Base-by-base conservation (phyloP, 2,329 filamentous ascomycete species). In the Clonostachys sp. region DNA sequence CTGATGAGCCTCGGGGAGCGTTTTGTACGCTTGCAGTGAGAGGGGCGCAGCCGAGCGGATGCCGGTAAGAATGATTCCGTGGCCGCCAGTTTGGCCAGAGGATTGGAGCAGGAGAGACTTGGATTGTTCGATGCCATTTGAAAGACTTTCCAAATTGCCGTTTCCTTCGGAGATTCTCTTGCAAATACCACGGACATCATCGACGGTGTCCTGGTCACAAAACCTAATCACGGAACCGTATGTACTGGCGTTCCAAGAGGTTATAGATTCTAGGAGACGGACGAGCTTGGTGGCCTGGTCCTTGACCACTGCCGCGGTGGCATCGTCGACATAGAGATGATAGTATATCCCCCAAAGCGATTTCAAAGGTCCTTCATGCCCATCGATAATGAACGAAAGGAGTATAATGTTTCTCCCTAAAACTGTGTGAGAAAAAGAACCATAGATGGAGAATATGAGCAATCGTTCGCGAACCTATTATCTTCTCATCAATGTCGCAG, bases 271-370 rank as follows among this genome's bases (percentile, higher is more conserved):
- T 0, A 74, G 69, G 1, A 69, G 44, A 0, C 48, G 51, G 3
- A 67, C 38, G 0, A 84, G 62, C 53, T 73, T 74, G 17, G 63
- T 56, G 0, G 69, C 62, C 47, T 82, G 78, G 2, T 48, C 18
- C 2, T 58, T 47, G 4, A 83, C 57, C 4, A 70, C 18, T 1
- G 56, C 24, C 0, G 69, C 53, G 4, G 71, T 63, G 4, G 58
- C 41, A 0, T 63, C 51, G 43, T 71, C 66, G 6, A 84, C 50
- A 36, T 67, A 70, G 5, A 77, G 54, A 52, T 82, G 68, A 57
- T 81, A 81, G 60, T 79, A 84, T 35, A 78, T 61, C 48, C 77
- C 70, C 78, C 78, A 83, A 5, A 75, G 59, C 8, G 54, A 45
- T 30, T 30, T 30, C 4, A 30, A 10, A 10, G 24, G 24, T 10